These are phyloP conservation scores for Calocybe indica DNA, from an alignment of 768 basidiomycete genomes.

Conservation along the genomic window DNA sequence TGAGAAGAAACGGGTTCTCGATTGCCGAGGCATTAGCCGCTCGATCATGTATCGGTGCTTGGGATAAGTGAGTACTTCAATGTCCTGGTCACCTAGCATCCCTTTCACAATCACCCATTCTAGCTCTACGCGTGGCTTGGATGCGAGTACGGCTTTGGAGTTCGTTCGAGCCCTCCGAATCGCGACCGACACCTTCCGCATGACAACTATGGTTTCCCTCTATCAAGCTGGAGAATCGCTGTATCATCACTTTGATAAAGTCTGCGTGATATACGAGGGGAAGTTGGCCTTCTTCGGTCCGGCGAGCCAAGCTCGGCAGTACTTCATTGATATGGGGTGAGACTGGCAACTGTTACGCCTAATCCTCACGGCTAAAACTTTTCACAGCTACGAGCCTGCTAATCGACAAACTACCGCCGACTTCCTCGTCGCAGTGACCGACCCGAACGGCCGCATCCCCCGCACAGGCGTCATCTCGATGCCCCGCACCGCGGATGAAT, in stretches of 20 bases:
- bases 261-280: slow-evolving; percentile 73
- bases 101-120: slow-evolving; percentile 8
- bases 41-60: slow-evolving; percentile 45
- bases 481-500: slow-evolving; percentile 54
- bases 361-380: neutral
- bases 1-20: slow-evolving; percentile 52
- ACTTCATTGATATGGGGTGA: slow-evolving; percentile 61
- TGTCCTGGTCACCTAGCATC: neutral
- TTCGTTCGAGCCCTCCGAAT: slow-evolving; percentile 63
- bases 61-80: slow-evolving; percentile 14
- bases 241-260: slow-evolving; percentile 70
- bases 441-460: slow-evolving; percentile 49
- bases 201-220: slow-evolving; percentile 70
- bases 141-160: slow-evolving; percentile 68
- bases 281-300: slow-evolving; percentile 72
- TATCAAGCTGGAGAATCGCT: slow-evolving; percentile 78
- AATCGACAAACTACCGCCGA: slow-evolving; percentile 63
- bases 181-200: slow-evolving; percentile 48
- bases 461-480: slow-evolving; percentile 34
- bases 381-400: slow-evolving; percentile 44
- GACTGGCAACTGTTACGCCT: neutral
- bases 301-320: slow-evolving; percentile 54
- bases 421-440: slow-evolving; percentile 57
- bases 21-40: slow-evolving; percentile 63
- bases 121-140: slow-evolving; percentile 61